phyloP scores from a whole-genome alignment of 2,329 filamentous ascomycete genomes.

The Zasmidium angulare region DNA sequence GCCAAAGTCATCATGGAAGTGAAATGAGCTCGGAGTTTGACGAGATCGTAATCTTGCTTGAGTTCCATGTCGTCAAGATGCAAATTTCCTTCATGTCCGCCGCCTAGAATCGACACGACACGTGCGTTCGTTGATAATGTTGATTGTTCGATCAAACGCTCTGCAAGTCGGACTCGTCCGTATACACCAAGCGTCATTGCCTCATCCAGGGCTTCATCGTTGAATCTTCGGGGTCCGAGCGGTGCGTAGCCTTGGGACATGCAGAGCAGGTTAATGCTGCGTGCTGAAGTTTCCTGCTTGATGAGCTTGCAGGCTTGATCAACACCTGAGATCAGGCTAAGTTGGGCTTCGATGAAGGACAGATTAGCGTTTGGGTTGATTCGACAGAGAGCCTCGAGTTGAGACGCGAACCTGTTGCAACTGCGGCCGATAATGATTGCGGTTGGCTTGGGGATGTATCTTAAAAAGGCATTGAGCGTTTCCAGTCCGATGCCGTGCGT shows the following conservation, averaged over 20 bases:
- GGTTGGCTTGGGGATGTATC: neutral
- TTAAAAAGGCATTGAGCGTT: conserved; percentile 2
- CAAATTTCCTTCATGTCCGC: neutral
- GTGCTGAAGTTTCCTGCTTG: conserved; percentile 23
- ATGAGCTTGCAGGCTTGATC: conserved; percentile 32
- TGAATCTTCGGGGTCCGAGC: neutral
- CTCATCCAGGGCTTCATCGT: neutral
- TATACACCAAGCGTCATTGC: neutral
- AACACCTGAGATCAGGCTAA: conserved; percentile 35
- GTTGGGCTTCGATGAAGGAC: conserved; percentile 32
- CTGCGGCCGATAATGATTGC: conserved; percentile 4
- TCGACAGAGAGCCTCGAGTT: neutral
- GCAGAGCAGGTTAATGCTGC: conserved; percentile 39
- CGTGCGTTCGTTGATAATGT: neutral
- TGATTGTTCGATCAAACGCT: neutral
- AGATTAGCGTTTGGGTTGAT: conserved; percentile 24
- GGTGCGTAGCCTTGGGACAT: conserved; percentile 35
- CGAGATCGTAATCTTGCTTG: neutral
- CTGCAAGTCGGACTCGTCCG: neutral
- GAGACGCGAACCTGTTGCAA: neutral
- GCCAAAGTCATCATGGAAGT: neutral
- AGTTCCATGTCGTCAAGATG: neutral
- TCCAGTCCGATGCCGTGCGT: conserved; percentile 8
- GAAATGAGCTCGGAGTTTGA: neutral
- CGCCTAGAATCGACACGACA: neutral